Base-by-base conservation (phyloP, 2,329 filamentous ascomycete species). In the Fusarium virguliforme region DNA sequence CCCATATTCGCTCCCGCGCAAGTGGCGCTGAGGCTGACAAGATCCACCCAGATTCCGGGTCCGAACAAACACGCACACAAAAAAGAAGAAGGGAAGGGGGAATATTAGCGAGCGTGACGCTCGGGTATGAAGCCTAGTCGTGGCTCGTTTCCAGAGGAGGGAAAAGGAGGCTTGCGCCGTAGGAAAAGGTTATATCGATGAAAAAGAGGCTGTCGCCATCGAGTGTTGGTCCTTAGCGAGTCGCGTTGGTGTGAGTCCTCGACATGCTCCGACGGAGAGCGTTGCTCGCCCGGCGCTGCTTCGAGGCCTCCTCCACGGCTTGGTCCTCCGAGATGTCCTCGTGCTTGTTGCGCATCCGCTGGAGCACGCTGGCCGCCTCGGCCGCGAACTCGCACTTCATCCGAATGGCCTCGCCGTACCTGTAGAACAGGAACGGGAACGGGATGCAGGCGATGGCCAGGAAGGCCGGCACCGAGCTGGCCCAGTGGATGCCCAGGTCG, bases 371-470 rank as follows among this genome's bases (percentile, higher is more conserved):
- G 32, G 90, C 90, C 7, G 91, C 88, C 79, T 93, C 87, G 9
- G 88, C 86, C 6, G 92, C 89, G 76, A 87, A 94, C 82, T 91
- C 90, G 85, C 92, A 94, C 76, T 85, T 88, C 78, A 85, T 82
- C 24, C 92, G 86, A 73, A 95, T 91, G 9, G 58, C 56, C 37
- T 76, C 30, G 69, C 92, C 92, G 78, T 93, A 94, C 73, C 87
- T 90, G 82, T 92, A 93, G 80, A 95, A 93, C 15, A 95, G 79
- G 79, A 92, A 91, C 0, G 93, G 92, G 75, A 93, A 91, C 0
- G 93, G 92, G 18, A 94, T 83, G 79, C 92, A 94, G 10, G 85
- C 86, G 4, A 94, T 79, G 0, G 92, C 88, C 4, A 95, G 83
- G 81, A 95, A 95, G 1, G 90, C 93, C 0, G 92, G 92, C 13